Evolutionary conservation across 768 basidiomycete species (phyloP), one percentile per base, ranked within the genome.

Genomic region (Agrocybe praecox): DNA sequence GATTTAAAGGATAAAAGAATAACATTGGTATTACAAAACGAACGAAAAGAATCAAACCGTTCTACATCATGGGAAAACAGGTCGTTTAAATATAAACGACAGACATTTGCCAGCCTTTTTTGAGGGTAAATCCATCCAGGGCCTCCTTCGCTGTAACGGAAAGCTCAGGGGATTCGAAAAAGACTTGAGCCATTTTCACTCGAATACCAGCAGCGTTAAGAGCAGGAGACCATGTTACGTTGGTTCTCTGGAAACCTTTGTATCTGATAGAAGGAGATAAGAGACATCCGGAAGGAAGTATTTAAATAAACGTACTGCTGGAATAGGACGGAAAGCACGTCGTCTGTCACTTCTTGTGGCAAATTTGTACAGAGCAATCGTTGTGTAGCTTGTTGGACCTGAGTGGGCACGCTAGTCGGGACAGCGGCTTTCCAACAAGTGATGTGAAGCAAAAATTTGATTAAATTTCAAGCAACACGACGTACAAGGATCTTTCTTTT

Each of bases 341-440:
- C 88, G 62, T 92, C 87, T 24, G 90, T 93, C 46, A 95, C 92
- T 71, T 97, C 94, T 69, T 90, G 86, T 0, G 95, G 95, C 19
- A 98, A 77, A 71, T 96, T 96, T 53, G 90, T 87, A 72, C 91
- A 92, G 53, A 89, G 74, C 53, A 95, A 72, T 45, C 86, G 80
- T 46, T 82, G 74, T 29, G 86, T 84, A 52, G 83, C 83, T 49
- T 80, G 80, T 52, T 84, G 82, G 42, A 74, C 75, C 46, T 78
- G 73, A 46, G 76, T 74, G 33, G 84, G 84, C 57, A 84, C 72
- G 34, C 65, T 64, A 26, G 69, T 66, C 51, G 71, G 67, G 24
- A 73, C 68, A 18, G 74, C 65, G 55, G 69, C 75, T 79, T 72
- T 58, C 50, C 59, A 62, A 60, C 65, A 63, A 65, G 59, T 49